Evolutionary conservation across 257 asterid genomes (phyloP).

Genomic region (Schizonepeta tenuifolia): DNA sequence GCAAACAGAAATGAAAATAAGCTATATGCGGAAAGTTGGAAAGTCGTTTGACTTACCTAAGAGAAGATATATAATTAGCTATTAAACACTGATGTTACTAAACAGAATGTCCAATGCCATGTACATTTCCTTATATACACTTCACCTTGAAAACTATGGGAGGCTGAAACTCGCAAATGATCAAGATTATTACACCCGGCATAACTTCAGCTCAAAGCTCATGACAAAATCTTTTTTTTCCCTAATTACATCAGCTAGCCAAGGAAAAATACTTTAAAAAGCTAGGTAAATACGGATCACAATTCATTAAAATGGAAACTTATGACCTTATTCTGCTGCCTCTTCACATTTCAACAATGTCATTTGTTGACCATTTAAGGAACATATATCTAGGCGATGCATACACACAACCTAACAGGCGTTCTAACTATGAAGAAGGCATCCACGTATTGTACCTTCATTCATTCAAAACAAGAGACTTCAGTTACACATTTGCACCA

Average conservation of each 20-base stretch:
- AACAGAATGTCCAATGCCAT: background rate
- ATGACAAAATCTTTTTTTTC: background rate
- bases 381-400: background rate
- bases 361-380: background rate
- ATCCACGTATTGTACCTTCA: background rate
- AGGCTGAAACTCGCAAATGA: background rate
- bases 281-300: background rate
- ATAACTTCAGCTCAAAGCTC: background rate
- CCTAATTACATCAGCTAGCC: background rate
- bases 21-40: background rate
- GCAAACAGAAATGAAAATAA: background rate
- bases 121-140: background rate
- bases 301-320: background rate
- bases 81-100: background rate
- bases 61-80: background rate
- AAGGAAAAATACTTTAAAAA: background rate
- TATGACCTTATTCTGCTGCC: background rate
- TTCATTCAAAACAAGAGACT: background rate
- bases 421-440: background rate
- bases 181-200: constrained; percentile 10
- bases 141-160: background rate
- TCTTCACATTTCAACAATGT: background rate
- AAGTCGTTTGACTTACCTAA: background rate
- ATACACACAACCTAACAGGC: background rate
- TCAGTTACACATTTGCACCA: background rate